Conservation (phyloP, 768 basidiomycete genomes). For the Baorangia bicolor region DNA sequence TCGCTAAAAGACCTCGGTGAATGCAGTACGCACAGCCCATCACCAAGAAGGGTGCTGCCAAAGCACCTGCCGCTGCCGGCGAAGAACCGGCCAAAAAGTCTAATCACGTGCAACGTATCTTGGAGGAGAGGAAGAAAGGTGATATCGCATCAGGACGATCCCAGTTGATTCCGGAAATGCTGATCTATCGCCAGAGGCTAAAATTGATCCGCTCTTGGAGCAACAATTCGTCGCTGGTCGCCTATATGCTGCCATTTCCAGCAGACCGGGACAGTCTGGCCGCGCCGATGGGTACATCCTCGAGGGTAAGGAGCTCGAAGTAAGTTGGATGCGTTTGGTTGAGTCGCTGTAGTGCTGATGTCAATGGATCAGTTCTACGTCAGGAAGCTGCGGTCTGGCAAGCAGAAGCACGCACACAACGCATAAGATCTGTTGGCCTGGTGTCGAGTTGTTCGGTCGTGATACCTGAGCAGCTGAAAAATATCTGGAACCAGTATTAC, state of each 20-base stretch:
- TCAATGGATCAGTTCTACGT: slow-evolving; percentile 74
- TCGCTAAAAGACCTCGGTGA: slow-evolving; percentile 1
- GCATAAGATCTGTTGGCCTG: slow-evolving; percentile 29
- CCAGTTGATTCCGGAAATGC: background rate
- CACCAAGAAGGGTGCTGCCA: slow-evolving; percentile 75
- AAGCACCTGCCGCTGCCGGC: slow-evolving; percentile 46
- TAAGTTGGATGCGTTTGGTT: slow-evolving; percentile 33
- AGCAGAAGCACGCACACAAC: slow-evolving; percentile 86
- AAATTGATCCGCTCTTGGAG: slow-evolving; percentile 89
- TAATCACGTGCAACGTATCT: slow-evolving; percentile 82
- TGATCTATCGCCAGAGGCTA: slow-evolving; percentile 59
- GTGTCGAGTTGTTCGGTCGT: background rate
- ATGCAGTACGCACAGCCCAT: slow-evolving; percentile 90
- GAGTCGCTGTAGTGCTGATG: slow-evolving; percentile 19
- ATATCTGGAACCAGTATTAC: background rate
- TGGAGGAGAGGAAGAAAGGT: slow-evolving; percentile 94
- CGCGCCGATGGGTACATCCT: slow-evolving; percentile 97
- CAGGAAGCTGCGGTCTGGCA: slow-evolving; percentile 88
- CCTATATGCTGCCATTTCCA: slow-evolving; percentile 89
- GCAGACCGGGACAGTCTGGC: slow-evolving; percentile 95
- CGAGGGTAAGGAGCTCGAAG: slow-evolving; percentile 98
- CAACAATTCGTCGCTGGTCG: slow-evolving; percentile 91
- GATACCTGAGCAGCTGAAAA: background rate
- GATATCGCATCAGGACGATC: slow-evolving; percentile 17
- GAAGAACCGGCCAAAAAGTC: slow-evolving; percentile 78